Evolutionary conservation across 129 eudicot species (phyloP), one percentile per base, ranked within the genome.

Genomic region (Smallanthus sonchifolius): DNA sequence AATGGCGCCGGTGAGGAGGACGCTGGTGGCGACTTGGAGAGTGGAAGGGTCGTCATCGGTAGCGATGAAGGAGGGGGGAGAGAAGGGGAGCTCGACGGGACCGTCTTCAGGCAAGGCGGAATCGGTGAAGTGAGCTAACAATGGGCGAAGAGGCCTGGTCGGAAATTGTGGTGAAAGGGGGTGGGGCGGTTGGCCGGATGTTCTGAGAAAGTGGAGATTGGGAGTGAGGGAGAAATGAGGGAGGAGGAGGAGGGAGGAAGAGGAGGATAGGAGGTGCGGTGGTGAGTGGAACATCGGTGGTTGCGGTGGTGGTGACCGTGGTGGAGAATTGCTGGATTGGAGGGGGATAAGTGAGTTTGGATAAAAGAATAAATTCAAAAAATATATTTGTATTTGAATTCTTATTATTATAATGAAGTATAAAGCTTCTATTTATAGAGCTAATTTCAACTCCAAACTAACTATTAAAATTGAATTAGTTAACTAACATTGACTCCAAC

Each of bases 1-100:
- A 60, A 95, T 75, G 85, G 99, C 94, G 56, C 97, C 99, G 83
- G 97, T 91, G 77, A 95, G 97, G 54, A 95, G 95, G 3, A 95
- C 84, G 62, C 96, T 88, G 69, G 99, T 85, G 72, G 96, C 84
- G 34, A 89, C 84, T 75, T 91, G 99, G 72, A 91, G 82, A 17
- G 82, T 78, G 10, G 96, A 65, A 24, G 99, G 94, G 65, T 91
- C 87, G 72, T 95, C 91, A 75, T 80, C 64, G 49, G 85, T 74
- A 75, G 96, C 77, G 76, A 95, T 86, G 52, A 95, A 73, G 7
- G 93, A 80, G 38, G 96, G 81, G 6, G 36, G 5, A 6, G 95
- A 86, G 20, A 89, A 79, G 0, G 91, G 83, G 76, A 91, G 87
- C 42, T 95, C 94, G 34, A 83, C 34, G 67, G 99, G 99, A 0